These are phyloP conservation scores for Carnegiea gigantea DNA, from an alignment of 179 eudicot genomes.

Conservation along the genomic window DNA sequence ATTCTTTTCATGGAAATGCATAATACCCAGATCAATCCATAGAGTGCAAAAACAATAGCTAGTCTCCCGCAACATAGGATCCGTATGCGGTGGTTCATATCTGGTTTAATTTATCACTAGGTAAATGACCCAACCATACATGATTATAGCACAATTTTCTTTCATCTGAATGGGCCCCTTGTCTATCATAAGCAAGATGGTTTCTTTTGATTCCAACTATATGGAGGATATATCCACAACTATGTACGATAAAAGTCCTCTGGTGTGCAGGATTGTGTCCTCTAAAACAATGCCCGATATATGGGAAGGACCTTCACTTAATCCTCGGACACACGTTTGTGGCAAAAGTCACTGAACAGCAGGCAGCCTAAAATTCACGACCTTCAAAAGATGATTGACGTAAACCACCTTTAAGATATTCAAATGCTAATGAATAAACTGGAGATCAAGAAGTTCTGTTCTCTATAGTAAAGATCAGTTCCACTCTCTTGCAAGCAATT, in stretches of 20 bases:
- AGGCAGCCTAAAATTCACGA: neutral
- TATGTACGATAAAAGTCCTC: neutral
- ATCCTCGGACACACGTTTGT: neutral
- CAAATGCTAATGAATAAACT: neutral
- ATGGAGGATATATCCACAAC: neutral
- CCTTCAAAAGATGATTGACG: too few relatives aligned
- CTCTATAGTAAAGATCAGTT: neutral
- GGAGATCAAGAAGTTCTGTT: neutral
- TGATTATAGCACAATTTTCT: neutral
- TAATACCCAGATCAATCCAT: neutral
- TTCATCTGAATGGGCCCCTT: neutral
- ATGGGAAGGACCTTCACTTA: neutral
- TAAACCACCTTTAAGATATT: neutral
- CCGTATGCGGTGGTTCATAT: neutral
- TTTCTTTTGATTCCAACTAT: neutral
- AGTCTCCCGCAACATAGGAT: neutral
- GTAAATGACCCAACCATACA: too few relatives aligned
- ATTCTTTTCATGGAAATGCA: neutral
- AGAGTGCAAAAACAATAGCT: neutral
- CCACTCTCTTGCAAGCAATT: conserved; percentile 1
- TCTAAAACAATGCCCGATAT: neutral
- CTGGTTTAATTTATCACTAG: neutral
- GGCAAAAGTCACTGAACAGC: neutral
- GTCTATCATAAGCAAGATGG: neutral
- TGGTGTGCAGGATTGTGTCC: neutral